A percentile compares a stretch with the other conserved stretches of the same genome.
Conservation (phyloP, 225 moss, liverwort and hornwort species). For the Straminergon stramineum region DNA sequence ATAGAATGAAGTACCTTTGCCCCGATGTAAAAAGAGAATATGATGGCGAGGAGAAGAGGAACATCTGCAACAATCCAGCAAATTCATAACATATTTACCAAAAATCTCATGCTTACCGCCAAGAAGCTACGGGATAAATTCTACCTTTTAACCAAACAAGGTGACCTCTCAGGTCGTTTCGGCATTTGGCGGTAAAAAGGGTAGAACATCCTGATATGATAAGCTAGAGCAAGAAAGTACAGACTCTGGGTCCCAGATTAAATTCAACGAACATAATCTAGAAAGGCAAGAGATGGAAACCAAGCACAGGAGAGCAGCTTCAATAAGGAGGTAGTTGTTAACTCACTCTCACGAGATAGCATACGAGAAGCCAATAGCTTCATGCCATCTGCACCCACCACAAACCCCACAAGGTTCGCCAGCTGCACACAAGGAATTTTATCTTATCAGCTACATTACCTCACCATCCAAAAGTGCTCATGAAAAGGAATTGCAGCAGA, state of each 20-base stretch:
- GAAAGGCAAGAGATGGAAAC: not conserved
- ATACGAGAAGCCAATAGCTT: conserved; percentile 48
- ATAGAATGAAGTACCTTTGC: conserved; percentile 51
- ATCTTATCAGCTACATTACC: not conserved
- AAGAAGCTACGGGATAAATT: not conserved
- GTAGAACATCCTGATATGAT: not conserved
- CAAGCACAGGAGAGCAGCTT: not conserved
- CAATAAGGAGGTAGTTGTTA: not conserved
- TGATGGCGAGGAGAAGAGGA: conserved; percentile 61
- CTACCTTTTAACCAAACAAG: not conserved
- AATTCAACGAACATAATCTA: not conserved
- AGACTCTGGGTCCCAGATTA: not conserved
- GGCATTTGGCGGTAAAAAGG: not conserved
- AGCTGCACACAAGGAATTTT: conserved; percentile 21
- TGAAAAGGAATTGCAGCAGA: not conserved
- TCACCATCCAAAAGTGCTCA: not conserved
- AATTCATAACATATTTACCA: not conserved
- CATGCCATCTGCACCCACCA: conserved; percentile 71
- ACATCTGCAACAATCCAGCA: conserved; percentile 46
- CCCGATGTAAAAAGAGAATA: conserved; percentile 74
- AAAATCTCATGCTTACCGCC: not conserved
- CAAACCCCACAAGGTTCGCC: conserved; percentile 79
- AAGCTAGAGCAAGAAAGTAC: not conserved
- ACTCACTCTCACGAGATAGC: conserved; percentile 46
- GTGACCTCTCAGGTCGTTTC: not conserved